Conservation (phyloP, 1,139 yeast genomes). For the Taphrina pruni region DNA sequence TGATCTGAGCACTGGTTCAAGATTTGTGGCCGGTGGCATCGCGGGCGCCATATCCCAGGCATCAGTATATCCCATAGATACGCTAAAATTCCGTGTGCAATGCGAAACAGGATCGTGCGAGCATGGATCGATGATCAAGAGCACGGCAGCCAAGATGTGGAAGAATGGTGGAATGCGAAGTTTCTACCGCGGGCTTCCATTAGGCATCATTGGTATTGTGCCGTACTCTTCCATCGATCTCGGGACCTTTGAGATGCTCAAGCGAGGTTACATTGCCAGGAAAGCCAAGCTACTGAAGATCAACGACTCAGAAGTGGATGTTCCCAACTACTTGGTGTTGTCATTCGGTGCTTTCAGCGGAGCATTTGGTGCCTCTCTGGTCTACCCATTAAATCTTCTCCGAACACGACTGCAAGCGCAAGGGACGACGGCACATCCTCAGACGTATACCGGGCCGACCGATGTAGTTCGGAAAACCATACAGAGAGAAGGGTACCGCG, state of each 20-base stretch:
- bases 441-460: constrained; percentile 76
- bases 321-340: constrained; percentile 80
- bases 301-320: constrained; percentile 67
- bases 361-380: constrained; percentile 92
- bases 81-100: constrained; percentile 62
- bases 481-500: constrained; percentile 52
- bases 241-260: constrained; percentile 88
- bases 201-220: constrained; percentile 91
- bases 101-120: constrained; percentile 52
- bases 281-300: constrained; percentile 63
- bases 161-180: constrained; percentile 75
- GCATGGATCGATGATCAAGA: constrained; percentile 45
- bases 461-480: constrained; percentile 82
- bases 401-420: constrained; percentile 96
- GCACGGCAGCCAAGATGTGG: constrained; percentile 79
- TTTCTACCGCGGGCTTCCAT: constrained; percentile 84
- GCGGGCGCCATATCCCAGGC: constrained; percentile 95
- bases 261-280: constrained; percentile 70
- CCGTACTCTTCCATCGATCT: constrained; percentile 96
- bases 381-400: constrained; percentile 85
- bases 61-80: constrained; percentile 94
- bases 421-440: constrained; percentile 95
- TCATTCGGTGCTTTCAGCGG: constrained; percentile 95
- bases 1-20: constrained; percentile 74
- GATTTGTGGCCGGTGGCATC: constrained; percentile 91